phyloP scores from a whole-genome alignment of 257 asterid species.

The Petunia axillaris region DNA sequence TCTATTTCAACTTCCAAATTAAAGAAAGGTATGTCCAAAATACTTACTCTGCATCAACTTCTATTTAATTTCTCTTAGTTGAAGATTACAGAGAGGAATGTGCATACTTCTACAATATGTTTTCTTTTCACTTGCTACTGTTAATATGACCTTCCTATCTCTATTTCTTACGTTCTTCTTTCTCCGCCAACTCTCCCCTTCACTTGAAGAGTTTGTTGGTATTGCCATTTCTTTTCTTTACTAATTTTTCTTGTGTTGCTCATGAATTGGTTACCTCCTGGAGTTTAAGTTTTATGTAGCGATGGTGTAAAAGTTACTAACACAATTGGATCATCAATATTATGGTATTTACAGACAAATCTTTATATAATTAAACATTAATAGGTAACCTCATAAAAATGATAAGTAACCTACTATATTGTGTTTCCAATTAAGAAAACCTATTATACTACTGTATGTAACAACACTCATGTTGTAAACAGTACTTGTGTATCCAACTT shows the following conservation, averaged over 20 bases:
- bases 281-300: no score
- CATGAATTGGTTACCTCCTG: neutral
- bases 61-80: neutral
- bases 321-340: no score
- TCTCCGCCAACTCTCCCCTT: neutral
- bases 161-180: neutral
- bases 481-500: no score
- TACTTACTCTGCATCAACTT: conserved; percentile 12
- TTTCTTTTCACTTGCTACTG: neutral
- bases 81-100: neutral
- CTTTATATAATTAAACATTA: no score
- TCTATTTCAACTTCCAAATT: neutral
- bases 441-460: no score
- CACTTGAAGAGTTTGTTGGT: neutral
- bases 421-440: no score
- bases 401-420: no score
- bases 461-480: no score
- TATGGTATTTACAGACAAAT: no score
- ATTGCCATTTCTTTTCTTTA: neutral
- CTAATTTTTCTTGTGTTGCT: neutral
- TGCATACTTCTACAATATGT: neutral
- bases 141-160: neutral
- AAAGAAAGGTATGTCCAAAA: conserved; percentile 10
- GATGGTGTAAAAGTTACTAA: no score
- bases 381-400: no score